Evolutionary conservation across 2,329 filamentous ascomycete genomes (phyloP).

Genomic region (Scytalidium lignicola): DNA sequence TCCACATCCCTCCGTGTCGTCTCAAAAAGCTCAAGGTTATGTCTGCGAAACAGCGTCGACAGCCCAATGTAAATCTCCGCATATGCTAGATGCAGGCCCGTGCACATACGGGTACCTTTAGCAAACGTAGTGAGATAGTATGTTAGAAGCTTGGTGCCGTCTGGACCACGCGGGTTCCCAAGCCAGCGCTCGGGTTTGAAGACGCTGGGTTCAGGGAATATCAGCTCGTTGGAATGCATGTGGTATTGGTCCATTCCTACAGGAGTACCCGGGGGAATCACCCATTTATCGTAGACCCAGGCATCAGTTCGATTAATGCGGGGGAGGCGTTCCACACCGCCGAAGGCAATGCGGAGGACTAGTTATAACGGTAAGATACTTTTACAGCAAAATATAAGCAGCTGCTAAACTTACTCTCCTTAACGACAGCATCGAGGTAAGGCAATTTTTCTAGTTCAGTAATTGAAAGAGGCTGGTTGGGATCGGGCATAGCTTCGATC

Average conservation of each 20-base stretch:
- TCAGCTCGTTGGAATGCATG: background rate
- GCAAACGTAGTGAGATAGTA: background rate
- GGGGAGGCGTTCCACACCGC: background rate
- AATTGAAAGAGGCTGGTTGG: background rate
- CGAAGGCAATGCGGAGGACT: background rate
- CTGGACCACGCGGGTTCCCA: background rate
- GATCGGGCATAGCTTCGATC: background rate
- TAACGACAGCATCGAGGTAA: background rate
- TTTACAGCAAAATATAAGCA: too few relatives aligned
- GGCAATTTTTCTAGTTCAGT: background rate
- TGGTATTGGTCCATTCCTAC: slow-evolving; percentile 4
- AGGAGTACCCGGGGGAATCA: background rate
- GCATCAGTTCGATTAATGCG: background rate
- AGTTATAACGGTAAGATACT: too few relatives aligned
- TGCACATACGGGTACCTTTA: background rate
- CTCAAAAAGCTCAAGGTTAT: background rate
- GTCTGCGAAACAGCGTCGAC: background rate
- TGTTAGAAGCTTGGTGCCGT: too few relatives aligned
- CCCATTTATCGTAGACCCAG: background rate
- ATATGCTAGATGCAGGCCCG: background rate
- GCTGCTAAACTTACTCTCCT: too few relatives aligned
- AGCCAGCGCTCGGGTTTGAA: slow-evolving; percentile 1
- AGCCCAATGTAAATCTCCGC: background rate
- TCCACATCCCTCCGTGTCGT: background rate
- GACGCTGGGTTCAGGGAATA: background rate